These are phyloP conservation scores for Hydrangea macrophylla DNA, from an alignment of 148 eudicot genomes.

Conservation along the genomic window DNA sequence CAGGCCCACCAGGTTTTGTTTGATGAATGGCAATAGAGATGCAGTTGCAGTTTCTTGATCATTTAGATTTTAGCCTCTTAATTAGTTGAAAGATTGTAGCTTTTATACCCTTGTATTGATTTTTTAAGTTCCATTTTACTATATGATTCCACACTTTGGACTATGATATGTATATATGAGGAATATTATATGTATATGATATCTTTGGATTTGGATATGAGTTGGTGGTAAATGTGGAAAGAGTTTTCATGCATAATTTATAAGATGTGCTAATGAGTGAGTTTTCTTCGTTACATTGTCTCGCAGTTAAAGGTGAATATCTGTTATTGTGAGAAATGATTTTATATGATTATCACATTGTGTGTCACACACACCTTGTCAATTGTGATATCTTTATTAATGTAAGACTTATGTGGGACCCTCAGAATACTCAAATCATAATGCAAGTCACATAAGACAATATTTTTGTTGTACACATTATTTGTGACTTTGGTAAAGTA, in stretches of 20 bases:
- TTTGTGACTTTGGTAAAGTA: no score
- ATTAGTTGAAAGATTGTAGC: no score
- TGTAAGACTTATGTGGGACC: no score
- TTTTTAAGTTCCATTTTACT: background rate
- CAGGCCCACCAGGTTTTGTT: slow-evolving; percentile 40
- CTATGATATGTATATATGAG: background rate
- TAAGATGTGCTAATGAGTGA: background rate
- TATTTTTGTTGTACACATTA: no score
- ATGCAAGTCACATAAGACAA: no score
- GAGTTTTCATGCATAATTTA: background rate
- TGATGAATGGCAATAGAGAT: slow-evolving; percentile 8
- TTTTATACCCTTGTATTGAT: background rate
- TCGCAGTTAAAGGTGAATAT: no score
- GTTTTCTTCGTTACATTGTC: background rate
- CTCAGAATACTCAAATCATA: no score
- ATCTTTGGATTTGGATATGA: background rate
- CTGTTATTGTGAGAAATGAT: no score
- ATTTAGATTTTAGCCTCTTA: background rate
- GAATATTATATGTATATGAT: background rate
- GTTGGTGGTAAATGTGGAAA: background rate
- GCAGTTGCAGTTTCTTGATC: slow-evolving; percentile 24
- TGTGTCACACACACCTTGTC: no score
- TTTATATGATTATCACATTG: no score
- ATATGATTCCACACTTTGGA: background rate
- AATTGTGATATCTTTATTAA: no score